Evolutionary conservation across 1,284 basidiomycete genomes (phyloP).

Genomic region (Trichosporon faecale): DNA sequence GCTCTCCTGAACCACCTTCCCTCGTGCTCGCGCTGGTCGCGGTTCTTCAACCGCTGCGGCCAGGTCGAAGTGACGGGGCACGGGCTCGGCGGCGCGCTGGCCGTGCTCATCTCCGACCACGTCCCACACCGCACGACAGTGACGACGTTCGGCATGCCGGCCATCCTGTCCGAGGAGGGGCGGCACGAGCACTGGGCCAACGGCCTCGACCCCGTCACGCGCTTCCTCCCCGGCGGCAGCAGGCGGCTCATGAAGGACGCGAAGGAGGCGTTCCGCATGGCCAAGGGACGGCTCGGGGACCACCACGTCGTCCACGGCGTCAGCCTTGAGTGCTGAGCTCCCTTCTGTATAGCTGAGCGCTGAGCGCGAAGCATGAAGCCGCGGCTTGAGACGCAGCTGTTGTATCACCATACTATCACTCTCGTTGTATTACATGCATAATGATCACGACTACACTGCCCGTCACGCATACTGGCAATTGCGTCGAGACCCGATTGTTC

Average conservation of each 20-base stretch:
- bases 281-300: neutral
- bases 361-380: too few species aligned
- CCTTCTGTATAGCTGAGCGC: neutral
- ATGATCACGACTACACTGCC: neutral
- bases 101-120: conserved; percentile 27
- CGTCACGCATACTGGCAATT: too few species aligned
- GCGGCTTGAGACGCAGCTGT: too few species aligned
- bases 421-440: conserved; percentile 11
- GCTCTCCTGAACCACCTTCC: neutral
- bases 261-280: neutral
- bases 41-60: neutral
- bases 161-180: neutral
- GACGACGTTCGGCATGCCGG: conserved; percentile 3
- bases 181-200: conserved; percentile 4
- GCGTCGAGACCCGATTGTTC: too few species aligned
- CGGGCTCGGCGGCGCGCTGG: conserved; percentile 34
- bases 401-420: neutral
- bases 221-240: neutral
- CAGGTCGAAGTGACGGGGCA: conserved; percentile 35
- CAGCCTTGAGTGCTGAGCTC: neutral
- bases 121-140: neutral
- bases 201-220: neutral
- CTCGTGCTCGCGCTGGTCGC: neutral
- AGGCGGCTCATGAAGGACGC: neutral
- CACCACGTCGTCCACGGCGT: neutral